A percentile compares a stretch with the other conserved stretches of the same genome.
phyloP scores from a whole-genome alignment of 108 stramenopile genomes.

The Stephanodiscus minutulus region DNA sequence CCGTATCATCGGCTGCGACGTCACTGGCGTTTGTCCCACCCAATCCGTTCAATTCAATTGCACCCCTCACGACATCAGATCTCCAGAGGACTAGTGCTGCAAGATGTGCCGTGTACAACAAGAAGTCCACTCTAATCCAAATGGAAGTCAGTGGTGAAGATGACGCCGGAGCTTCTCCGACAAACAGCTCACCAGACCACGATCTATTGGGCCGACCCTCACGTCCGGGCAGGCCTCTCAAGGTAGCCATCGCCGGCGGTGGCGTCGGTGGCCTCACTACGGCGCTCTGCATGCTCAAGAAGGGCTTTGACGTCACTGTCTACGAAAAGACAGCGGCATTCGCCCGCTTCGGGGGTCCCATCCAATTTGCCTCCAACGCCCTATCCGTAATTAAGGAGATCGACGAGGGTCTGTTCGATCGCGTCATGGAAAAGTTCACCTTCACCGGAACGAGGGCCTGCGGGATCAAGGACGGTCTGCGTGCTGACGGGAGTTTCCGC shows the following conservation, averaged over 20 bases:
- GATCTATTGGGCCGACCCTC: slow-evolving; percentile 74
- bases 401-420: slow-evolving; percentile 85
- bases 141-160: background rate
- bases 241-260: slow-evolving; percentile 93
- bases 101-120: background rate
- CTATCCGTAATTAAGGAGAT: slow-evolving; percentile 93
- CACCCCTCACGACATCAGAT: slow-evolving; percentile 6
- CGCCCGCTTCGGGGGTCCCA: slow-evolving; percentile 96
- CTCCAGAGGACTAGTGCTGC: background rate
- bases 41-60: background rate
- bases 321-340: slow-evolving; percentile 95
- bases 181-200: background rate
- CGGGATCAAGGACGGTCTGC: slow-evolving; percentile 96
- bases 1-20: slow-evolving; percentile 8
- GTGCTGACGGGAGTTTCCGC: slow-evolving; percentile 84
- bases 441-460: slow-evolving; percentile 94
- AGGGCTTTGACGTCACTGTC: slow-evolving; percentile 94
- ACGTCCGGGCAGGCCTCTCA: slow-evolving; percentile 79
- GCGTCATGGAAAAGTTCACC: slow-evolving; percentile 96
- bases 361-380: slow-evolving; percentile 97
- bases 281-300: slow-evolving; percentile 90
- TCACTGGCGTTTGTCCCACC: slow-evolving; percentile 24
- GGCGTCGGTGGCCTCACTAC: slow-evolving; percentile 94
- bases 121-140: background rate
- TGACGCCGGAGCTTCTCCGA: background rate